phyloP scores from a whole-genome alignment of 1,284 basidiomycete species.

The Trametes polyzona region DNA sequence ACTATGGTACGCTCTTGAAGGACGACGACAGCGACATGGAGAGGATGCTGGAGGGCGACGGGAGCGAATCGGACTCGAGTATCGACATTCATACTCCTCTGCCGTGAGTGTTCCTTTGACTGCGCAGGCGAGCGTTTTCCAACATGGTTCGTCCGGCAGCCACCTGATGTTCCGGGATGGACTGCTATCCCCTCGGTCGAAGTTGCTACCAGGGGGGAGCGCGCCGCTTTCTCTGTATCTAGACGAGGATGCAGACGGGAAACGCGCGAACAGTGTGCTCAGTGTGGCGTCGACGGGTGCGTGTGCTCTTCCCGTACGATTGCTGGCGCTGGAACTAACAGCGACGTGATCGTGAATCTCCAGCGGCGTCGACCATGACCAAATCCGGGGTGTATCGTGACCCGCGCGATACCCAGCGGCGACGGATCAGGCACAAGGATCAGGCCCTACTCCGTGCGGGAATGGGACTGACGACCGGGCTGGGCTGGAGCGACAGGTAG shows the following conservation, averaged over 20 bases:
- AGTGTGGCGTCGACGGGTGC: constrained; percentile 34
- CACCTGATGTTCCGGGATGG: constrained; percentile 77
- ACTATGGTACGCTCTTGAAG: constrained; percentile 28
- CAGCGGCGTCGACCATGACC: constrained; percentile 48
- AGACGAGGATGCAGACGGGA: constrained; percentile 11
- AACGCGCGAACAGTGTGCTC: constrained; percentile 32
- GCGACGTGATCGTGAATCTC: not conserved
- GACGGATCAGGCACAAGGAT: constrained; percentile 72
- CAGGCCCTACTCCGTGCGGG: constrained; percentile 69
- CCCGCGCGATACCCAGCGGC: constrained; percentile 62
- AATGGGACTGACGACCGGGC: constrained; percentile 77
- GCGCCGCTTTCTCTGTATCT: constrained; percentile 25
- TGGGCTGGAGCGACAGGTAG: constrained; percentile 84
- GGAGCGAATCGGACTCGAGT: constrained; percentile 65
- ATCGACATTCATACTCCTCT: constrained; percentile 78
- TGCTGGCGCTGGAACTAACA: not conserved
- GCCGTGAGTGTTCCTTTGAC: constrained; percentile 55
- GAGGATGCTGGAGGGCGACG: constrained; percentile 42
- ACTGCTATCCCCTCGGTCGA: constrained; percentile 74
- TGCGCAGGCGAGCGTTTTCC: not conserved
- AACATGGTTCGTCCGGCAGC: constrained; percentile 39
- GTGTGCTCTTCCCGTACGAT: not conserved
- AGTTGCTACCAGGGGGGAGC: constrained; percentile 48
- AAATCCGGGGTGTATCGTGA: constrained; percentile 64
- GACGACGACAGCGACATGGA: constrained; percentile 32